Evolutionary conservation across 331 rosid species (phyloP).

Genomic region (Arachis monticola): DNA sequence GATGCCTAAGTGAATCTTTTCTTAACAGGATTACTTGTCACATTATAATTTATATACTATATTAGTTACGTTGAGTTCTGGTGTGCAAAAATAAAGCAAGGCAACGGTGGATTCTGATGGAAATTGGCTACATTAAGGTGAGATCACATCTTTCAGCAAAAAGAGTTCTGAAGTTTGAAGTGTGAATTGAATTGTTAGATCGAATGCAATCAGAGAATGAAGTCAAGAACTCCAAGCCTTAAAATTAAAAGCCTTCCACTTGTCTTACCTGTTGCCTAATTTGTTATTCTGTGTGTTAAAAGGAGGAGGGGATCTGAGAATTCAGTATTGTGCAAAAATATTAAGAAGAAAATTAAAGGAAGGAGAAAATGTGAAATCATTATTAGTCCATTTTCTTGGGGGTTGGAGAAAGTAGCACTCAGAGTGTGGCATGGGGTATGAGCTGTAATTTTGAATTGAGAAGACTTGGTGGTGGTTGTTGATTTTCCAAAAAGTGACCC

Average conservation of each 20-base stretch:
- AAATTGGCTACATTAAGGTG: background rate
- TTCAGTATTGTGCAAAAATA: too few species aligned
- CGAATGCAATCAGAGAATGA: too few species aligned
- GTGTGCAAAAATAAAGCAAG: conserved; percentile 47
- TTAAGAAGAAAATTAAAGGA: too few species aligned
- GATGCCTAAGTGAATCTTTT: conserved; percentile 36
- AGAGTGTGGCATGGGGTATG: conserved; percentile 51
- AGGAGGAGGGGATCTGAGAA: conserved; percentile 19
- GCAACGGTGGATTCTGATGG: background rate
- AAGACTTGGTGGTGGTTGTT: conserved; percentile 40
- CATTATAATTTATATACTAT: conserved; percentile 8
- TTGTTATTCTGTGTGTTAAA: conserved; percentile 32
- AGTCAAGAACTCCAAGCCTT: too few species aligned
- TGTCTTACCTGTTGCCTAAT: conserved; percentile 32
- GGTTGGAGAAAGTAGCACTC: conserved; percentile 73
- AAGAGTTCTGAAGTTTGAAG: too few species aligned
- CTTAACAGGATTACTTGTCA: background rate
- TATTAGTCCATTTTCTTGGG: conserved; percentile 57
- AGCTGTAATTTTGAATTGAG: conserved; percentile 51
- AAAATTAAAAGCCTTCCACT: conserved; percentile 7
- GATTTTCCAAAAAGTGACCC: conserved; percentile 38
- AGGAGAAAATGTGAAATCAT: conserved; percentile 52
- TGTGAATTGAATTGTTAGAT: too few species aligned
- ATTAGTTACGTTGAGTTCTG: conserved; percentile 27
- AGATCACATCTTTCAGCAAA: background rate